Evolutionary conservation across 768 basidiomycete species (phyloP), one percentile per base, ranked within the genome.

Genomic region (Rhodocollybia butyracea): DNA sequence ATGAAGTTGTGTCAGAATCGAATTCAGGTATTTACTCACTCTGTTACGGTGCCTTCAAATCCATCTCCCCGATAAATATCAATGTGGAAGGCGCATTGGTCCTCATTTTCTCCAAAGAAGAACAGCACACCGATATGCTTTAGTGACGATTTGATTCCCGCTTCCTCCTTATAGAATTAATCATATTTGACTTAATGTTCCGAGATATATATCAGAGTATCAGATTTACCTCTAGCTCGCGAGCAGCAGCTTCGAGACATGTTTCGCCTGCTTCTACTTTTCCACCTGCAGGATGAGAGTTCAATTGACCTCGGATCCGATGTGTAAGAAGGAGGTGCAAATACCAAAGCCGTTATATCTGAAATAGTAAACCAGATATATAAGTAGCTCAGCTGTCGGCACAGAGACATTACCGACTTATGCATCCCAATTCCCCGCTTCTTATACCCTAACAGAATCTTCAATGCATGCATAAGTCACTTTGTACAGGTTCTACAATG

Each of bases 291-390:
- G 15, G 32, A 36, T 36, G 17, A 32, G 48, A 55, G 31, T 21
- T 27, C 11, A 11, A 29, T 8, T 21, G 13, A 30, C 36, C 24
- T 21, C 12, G 10, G 24, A 10, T 26, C 21, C 50, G 24, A 12
- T 10, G 31, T 4, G 30, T 31, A 19, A 22, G 48, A 26, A 27
- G 42, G 27, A 26, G 8, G n/a, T 17, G 24, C 3, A 55, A 65
- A 29, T 51, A 77, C 91, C 91, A 60, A 94, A 95, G 3, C 93
- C 93, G 59, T 94, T 94, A 63, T 81, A 93, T 63, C 92, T 93
- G 34, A 15, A 29, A 61, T 45, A 19, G 17, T 27, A 21, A 50
- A 40, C 32, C 53, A 43, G 32, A 30, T 42, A 30, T 19, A 30
- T 46, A 39, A 51, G 12, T 47, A 29, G 38, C 11, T 19, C 3